Conservation (phyloP, 495 filamentous ascomycete species). For the Massariosphaeria phaeospora region DNA sequence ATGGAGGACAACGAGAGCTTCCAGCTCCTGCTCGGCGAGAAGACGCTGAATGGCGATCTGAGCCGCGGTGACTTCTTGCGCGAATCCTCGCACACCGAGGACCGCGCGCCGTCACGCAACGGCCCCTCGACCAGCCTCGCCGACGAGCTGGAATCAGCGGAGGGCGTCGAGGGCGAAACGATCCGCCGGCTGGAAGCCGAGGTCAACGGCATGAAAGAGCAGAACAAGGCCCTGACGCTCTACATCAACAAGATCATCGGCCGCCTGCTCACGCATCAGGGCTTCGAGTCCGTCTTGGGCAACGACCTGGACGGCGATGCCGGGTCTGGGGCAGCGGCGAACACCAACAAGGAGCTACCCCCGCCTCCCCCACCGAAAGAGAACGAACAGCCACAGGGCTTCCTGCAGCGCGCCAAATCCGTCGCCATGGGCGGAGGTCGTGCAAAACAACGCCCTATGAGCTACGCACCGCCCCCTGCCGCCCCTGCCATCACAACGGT, state of each 20-base stretch:
- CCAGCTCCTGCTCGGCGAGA: slow-evolving; percentile 85
- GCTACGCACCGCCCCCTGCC: slow-evolving; percentile 52
- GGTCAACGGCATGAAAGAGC: slow-evolving; percentile 74
- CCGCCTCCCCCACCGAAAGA: slow-evolving; percentile 64
- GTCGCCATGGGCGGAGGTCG: slow-evolving; percentile 50
- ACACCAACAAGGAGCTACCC: slow-evolving; percentile 80
- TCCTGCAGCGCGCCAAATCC: slow-evolving; percentile 78
- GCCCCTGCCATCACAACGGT: slow-evolving; percentile 6
- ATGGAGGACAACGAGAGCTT: slow-evolving; percentile 99
- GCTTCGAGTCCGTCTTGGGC: slow-evolving; percentile 88
- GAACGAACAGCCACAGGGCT: slow-evolving; percentile 44
- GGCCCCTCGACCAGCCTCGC: slow-evolving; percentile 59
- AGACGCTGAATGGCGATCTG: slow-evolving; percentile 92
- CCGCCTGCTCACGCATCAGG: slow-evolving; percentile 85
- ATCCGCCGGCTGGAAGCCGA: slow-evolving; percentile 66
- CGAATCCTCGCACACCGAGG: slow-evolving; percentile 33
- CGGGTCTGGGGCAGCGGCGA: slow-evolving; percentile 24
- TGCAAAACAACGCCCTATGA: slow-evolving; percentile 57
- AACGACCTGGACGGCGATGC: slow-evolving; percentile 59
- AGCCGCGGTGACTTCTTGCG: slow-evolving; percentile 76
- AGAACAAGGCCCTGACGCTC: slow-evolving; percentile 92
- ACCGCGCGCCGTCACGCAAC: slow-evolving; percentile 32
- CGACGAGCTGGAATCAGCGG: slow-evolving; percentile 71
- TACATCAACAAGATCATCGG: slow-evolving; percentile 99
- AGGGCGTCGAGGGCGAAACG: slow-evolving; percentile 21